Percentiles rank a stretch among this genome's conserved stretches.
Evolutionary conservation across 2,329 filamentous ascomycete genomes (phyloP).

Genomic region (Didymella keratinophila): DNA sequence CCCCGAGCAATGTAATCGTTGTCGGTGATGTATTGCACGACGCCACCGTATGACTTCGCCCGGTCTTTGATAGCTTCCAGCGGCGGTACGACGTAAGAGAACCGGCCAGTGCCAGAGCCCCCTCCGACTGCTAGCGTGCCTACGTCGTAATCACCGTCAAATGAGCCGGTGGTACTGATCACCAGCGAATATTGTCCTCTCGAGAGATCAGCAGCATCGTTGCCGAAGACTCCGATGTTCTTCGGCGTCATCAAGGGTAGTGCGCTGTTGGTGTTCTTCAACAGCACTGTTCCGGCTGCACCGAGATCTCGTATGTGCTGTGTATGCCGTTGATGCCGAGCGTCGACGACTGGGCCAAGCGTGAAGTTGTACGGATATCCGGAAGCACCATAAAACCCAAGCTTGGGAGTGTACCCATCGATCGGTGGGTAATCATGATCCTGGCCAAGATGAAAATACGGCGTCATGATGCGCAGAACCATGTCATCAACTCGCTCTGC

Average conservation of each 20-base stretch:
- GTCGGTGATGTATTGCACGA: constrained; percentile 57
- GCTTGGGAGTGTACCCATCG: constrained; percentile 38
- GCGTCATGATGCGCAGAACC: constrained; percentile 55
- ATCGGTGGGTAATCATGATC: constrained; percentile 47
- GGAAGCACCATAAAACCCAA: constrained; percentile 32
- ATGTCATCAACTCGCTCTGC: constrained; percentile 55
- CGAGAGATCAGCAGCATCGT: background rate
- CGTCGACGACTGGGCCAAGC: constrained; percentile 47
- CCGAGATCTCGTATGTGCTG: constrained; percentile 35
- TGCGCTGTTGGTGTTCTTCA: constrained; percentile 32
- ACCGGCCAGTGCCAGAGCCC: constrained; percentile 44
- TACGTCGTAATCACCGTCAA: constrained; percentile 1
- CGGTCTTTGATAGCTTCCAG: constrained; percentile 52
- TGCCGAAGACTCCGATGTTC: background rate
- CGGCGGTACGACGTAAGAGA: constrained; percentile 51
- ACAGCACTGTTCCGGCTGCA: constrained; percentile 1
- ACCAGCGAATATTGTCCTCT: background rate
- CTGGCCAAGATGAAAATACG: constrained; percentile 55
- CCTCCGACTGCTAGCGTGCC: background rate
- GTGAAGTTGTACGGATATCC: constrained; percentile 42
- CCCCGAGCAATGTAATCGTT: constrained; percentile 47
- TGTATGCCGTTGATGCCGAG: constrained; percentile 48
- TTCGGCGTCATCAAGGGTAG: constrained; percentile 48
- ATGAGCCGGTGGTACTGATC: background rate
- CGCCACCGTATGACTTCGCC: constrained; percentile 36